Evolutionary conservation across 1,139 yeast species (phyloP).

Genomic region (Pichia norvegensis): DNA sequence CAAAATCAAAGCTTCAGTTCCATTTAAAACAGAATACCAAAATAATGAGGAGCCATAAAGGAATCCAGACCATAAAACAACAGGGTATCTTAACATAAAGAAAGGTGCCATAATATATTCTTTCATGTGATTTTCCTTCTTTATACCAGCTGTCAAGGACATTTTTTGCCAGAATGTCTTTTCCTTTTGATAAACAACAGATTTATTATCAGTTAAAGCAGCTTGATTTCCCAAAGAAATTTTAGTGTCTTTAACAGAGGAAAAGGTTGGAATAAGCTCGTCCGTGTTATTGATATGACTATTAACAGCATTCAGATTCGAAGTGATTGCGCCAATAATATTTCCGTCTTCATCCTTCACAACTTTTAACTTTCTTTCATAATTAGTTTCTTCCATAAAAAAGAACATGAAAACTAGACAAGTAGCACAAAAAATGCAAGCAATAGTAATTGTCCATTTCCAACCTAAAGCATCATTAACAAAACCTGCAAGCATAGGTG

Average conservation of each 20-base stretch:
- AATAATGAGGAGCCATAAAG: slow-evolving; percentile 56
- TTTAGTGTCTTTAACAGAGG: background rate
- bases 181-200: slow-evolving; percentile 21
- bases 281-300: background rate
- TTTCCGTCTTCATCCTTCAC: slow-evolving; percentile 18
- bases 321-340: slow-evolving; percentile 21
- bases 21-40: slow-evolving; percentile 47
- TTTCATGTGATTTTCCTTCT: slow-evolving; percentile 27
- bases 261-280: slow-evolving; percentile 1
- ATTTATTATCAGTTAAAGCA: slow-evolving; percentile 15
- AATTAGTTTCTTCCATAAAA: slow-evolving; percentile 43
- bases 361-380: slow-evolving; percentile 28
- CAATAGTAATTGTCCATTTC: slow-evolving; percentile 42
- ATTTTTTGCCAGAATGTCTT: slow-evolving; percentile 31
- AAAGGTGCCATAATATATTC: slow-evolving; percentile 35
- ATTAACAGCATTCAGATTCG: slow-evolving; percentile 9
- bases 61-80: slow-evolving; percentile 54
- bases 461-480: slow-evolving; percentile 40
- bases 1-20: slow-evolving; percentile 32
- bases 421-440: slow-evolving; percentile 41
- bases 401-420: slow-evolving; percentile 36
- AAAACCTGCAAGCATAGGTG: slow-evolving; percentile 44
- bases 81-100: slow-evolving; percentile 42
- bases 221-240: slow-evolving; percentile 22
- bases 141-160: slow-evolving; percentile 31